phyloP scores from a whole-genome alignment of 176 grass and related monocot genomes.

The Eragrostis curvula region DNA sequence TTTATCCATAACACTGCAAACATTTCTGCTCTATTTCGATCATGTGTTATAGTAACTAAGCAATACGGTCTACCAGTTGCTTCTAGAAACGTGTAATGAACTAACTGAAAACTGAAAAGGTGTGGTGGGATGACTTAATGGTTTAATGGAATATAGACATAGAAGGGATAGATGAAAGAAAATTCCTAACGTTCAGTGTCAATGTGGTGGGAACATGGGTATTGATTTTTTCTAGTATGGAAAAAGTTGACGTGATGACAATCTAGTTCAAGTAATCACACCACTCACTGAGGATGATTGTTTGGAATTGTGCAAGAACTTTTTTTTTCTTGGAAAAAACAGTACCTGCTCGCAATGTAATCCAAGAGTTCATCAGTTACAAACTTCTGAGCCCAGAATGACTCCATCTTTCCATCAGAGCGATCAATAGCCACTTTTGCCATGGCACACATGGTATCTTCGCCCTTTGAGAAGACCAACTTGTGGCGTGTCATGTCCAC shows the following conservation, averaged over 20 bases:
- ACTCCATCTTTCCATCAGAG: slow-evolving; percentile 27
- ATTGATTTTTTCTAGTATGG: not conserved
- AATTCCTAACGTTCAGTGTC: too few species aligned
- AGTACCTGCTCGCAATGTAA: slow-evolving; percentile 37
- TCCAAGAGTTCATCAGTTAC: slow-evolving; percentile 31
- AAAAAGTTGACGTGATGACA: not conserved
- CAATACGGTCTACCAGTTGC: too few species aligned
- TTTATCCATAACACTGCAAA: too few species aligned
- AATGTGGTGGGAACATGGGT: too few species aligned
- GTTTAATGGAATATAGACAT: too few species aligned
- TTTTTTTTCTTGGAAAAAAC: not conserved
- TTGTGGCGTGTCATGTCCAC: slow-evolving; percentile 34
- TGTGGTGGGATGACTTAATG: too few species aligned
- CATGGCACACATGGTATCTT: not conserved
- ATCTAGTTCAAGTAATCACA: not conserved
- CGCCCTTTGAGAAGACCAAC: slow-evolving; percentile 27
- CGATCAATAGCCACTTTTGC: slow-evolving; percentile 38
- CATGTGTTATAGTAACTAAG: too few species aligned
- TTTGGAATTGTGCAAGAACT: not conserved
- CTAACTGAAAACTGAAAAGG: too few species aligned
- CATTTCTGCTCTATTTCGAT: too few species aligned
- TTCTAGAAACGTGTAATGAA: too few species aligned
- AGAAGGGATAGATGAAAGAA: too few species aligned
- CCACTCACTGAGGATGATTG: not conserved
- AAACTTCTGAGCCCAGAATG: slow-evolving; percentile 46